phyloP scores from a whole-genome alignment of 805 yeast species.

The Metschnikowia matae region DNA sequence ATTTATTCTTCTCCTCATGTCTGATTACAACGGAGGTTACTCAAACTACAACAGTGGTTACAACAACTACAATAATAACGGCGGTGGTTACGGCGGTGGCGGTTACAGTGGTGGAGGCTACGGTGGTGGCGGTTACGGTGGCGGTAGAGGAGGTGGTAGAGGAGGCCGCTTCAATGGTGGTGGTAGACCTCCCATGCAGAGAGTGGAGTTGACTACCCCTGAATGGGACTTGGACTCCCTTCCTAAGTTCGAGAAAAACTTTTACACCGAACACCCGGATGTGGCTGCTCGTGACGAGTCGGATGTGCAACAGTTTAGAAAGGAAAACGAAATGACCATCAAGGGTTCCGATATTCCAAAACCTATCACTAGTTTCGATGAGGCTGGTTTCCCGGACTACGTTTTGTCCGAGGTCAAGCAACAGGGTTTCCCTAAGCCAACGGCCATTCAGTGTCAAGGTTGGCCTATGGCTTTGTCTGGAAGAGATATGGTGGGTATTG shows the following conservation, averaged over 20 bases:
- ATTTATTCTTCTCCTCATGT: constrained; percentile 10
- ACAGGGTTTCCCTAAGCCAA: constrained; percentile 91
- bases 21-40: constrained; percentile 32
- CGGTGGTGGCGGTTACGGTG: constrained; percentile 27
- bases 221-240: constrained; percentile 74
- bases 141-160: constrained; percentile 8
- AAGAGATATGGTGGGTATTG: constrained; percentile 98
- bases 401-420: constrained; percentile 84
- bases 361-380: constrained; percentile 89
- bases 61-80: constrained; percentile 12
- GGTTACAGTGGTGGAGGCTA: constrained; percentile 34
- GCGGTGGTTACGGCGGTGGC: constrained; percentile 24
- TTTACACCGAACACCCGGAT: constrained; percentile 78
- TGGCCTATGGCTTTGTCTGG: constrained; percentile 99
- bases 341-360: constrained; percentile 84
- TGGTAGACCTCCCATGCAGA: constrained; percentile 37
- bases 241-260: constrained; percentile 92
- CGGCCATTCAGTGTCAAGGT: constrained; percentile 98
- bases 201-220: constrained; percentile 58
- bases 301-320: constrained; percentile 75
- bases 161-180: constrained; percentile 24
- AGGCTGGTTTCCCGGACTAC: constrained; percentile 96
- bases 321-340: constrained; percentile 79
- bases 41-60: constrained; percentile 6
- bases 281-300: constrained; percentile 72